A percentile compares a stretch with the other conserved stretches of the same genome.
Conservation (phyloP, 176 grass and related monocot species). For the Tillandsia leiboldiana region DNA sequence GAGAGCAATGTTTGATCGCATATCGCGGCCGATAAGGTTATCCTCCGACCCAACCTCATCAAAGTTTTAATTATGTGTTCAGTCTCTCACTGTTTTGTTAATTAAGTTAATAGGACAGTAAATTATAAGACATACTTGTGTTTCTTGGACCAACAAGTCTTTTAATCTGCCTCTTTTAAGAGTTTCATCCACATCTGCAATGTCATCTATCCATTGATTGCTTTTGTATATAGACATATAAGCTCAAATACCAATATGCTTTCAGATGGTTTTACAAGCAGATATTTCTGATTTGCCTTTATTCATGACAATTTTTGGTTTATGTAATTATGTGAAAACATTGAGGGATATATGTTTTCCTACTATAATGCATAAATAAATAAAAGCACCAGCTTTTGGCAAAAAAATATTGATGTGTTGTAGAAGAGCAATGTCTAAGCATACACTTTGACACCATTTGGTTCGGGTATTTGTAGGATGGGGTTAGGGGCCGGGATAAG, state of each 20-base stretch:
- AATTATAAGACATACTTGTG: slow-evolving; percentile 6
- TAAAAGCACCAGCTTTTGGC: too few species aligned
- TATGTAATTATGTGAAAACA: too few species aligned
- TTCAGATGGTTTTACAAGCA: background rate
- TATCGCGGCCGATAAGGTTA: background rate
- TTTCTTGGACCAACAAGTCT: slow-evolving; percentile 7
- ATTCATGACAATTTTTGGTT: too few species aligned
- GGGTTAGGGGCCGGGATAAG: too few species aligned
- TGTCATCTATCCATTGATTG: slow-evolving; percentile 38
- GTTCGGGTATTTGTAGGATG: too few species aligned
- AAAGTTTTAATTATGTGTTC: background rate
- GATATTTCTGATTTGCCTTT: background rate
- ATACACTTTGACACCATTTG: too few species aligned
- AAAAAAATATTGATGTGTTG: too few species aligned
- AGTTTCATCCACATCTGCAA: background rate
- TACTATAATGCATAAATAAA: too few species aligned
- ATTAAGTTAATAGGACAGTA: slow-evolving; percentile 5
- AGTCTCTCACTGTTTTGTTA: background rate
- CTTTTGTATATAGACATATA: slow-evolving; percentile 35
- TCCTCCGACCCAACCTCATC: background rate
- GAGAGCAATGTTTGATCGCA: slow-evolving; percentile 32
- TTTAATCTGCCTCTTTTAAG: background rate
- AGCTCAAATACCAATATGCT: background rate
- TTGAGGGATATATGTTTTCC: too few species aligned
- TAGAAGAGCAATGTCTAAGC: too few species aligned